These are phyloP conservation scores for Primulina huaijiensis DNA, from an alignment of 257 asterid species.

Conservation along the genomic window DNA sequence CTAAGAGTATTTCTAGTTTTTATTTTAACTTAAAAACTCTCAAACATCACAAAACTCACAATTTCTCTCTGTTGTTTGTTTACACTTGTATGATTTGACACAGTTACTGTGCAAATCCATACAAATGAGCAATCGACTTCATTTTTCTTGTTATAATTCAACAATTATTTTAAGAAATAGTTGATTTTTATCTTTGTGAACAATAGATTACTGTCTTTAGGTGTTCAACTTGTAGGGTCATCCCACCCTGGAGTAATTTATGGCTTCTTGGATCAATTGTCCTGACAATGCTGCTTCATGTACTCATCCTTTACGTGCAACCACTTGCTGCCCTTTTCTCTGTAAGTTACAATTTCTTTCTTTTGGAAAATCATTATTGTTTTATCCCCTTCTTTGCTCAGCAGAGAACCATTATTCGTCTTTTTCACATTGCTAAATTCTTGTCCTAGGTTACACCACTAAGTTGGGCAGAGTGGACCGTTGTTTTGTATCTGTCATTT, in stretches of 20 bases:
- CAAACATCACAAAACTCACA: background rate
- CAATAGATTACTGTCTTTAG: constrained; percentile 11
- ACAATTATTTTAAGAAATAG: background rate
- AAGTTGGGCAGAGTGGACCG: constrained; percentile 90
- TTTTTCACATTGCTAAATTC: background rate
- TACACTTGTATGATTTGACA: background rate
- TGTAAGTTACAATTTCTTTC: constrained; percentile 48
- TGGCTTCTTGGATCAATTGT: constrained; percentile 95
- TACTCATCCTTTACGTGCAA: constrained; percentile 70
- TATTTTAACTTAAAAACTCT: background rate
- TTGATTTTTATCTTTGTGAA: constrained; percentile 7
- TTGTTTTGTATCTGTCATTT: constrained; percentile 84
- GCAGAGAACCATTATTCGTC: background rate
- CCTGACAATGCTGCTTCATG: constrained; percentile 88
- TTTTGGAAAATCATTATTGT: background rate
- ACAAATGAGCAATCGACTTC: background rate
- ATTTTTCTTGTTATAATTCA: background rate
- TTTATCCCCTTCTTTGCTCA: constrained; percentile 1
- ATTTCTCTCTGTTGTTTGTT: background rate
- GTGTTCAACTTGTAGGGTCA: constrained; percentile 46
- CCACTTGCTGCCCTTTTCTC: constrained; percentile 93
- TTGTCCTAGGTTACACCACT: constrained; percentile 68
- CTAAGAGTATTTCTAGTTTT: constrained; percentile 5
- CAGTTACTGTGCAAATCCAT: background rate
- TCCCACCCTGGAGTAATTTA: constrained; percentile 96